Base-by-base conservation (phyloP, 2,329 filamentous ascomycete genomes). In the Beauveria varroae region DNA sequence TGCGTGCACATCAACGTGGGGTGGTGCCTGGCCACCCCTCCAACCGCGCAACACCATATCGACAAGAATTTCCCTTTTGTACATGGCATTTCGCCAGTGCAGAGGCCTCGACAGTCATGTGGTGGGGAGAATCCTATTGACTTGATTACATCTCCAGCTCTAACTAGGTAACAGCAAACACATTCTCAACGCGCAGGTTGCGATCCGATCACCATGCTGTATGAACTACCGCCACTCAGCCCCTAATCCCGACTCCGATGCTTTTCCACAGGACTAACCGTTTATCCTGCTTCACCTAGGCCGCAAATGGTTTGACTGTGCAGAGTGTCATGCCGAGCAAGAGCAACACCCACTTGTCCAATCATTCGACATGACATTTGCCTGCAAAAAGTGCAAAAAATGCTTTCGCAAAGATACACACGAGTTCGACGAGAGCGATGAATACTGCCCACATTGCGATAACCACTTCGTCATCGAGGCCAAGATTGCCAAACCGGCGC, bases 311-410 rank as follows among this genome's bases (percentile, higher is more conserved):
- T 99, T 97, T 78, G 95, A 99, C 80, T 99, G 95, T 77, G 90
- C 91, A 66, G 89, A 97, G 74, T 99, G 95, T 78, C 95, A 99
- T 78, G 78, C 79, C 59, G 95, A 99, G 74, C 80, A 85, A 64
- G 89, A 96, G 75, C 76, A 80, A 64, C 95, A 98, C 74, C 77
- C 83, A 43, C 86, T 99, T 24, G 77, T 84, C 59, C 89, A 96
- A 76, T 82, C 81, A 65, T 82, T 87, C 68, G 95, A 99, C 71
- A 96, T 99, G 91, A 84, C 81, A 43, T 98, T 99, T 71, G 91
- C 91, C 57, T 99, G 95, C 84, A 99, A 99, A 71, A 99, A 99
- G 79, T 99, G 95, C 86, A 93, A 89, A 68, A 99, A 99, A 78
- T 93, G 88, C 76, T 99, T 99, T 81, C 89, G 95, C 67, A 99